Percentiles rank a stretch among this genome's conserved stretches.
phyloP scores from a whole-genome alignment of 1,139 yeast species.

The Yamadazyma aaseri region DNA sequence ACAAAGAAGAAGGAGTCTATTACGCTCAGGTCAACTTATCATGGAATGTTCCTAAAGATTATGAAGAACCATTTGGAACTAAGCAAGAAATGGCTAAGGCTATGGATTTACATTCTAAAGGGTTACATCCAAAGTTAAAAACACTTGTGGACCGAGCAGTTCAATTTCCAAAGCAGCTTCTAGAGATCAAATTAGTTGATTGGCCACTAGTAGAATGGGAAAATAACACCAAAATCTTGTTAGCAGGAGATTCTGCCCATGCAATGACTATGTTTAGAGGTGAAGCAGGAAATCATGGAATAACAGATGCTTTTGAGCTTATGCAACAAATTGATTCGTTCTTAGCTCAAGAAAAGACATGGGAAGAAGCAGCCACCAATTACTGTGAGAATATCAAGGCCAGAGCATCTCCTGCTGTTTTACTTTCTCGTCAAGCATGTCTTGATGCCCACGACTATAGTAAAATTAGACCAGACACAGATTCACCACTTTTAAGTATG shows the following conservation, averaged over 20 bases:
- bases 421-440: constrained; percentile 21
- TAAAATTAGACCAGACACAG: constrained; percentile 15
- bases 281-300: constrained; percentile 23
- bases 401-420: constrained; percentile 19
- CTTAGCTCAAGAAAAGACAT: constrained; percentile 8
- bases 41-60: constrained; percentile 15
- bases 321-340: constrained; percentile 12
- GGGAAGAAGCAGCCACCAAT: constrained; percentile 13
- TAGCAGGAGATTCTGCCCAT: constrained; percentile 18
- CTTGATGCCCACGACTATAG: constrained; percentile 21
- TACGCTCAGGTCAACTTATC: constrained; percentile 22
- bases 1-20: constrained; percentile 13
- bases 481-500: constrained; percentile 19
- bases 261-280: constrained; percentile 25
- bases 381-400: constrained; percentile 15
- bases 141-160: constrained; percentile 18
- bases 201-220: constrained; percentile 18
- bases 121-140: constrained; percentile 15
- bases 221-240: constrained; percentile 9
- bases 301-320: constrained; percentile 18
- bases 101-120: constrained; percentile 16
- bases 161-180: constrained; percentile 12
- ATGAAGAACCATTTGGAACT: constrained; percentile 16
- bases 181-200: constrained; percentile 18
- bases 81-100: constrained; percentile 17